A percentile compares a stretch with the other conserved stretches of the same genome.
Conservation (phyloP, 1,284 basidiomycete species). For the Vanrija humicola region DNA sequence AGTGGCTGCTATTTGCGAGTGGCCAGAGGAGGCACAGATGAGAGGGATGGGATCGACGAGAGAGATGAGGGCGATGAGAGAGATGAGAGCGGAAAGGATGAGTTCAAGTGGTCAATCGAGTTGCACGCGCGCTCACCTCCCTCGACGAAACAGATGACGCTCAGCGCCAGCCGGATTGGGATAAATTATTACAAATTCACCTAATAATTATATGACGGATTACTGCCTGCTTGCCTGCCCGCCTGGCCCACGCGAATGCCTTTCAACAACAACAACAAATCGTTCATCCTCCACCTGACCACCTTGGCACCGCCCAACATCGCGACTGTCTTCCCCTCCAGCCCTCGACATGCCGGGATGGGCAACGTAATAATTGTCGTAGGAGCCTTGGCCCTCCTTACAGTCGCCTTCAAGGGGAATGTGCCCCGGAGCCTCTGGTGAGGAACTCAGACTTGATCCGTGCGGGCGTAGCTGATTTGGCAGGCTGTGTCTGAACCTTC, state of each 20-base stretch:
- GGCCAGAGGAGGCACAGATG: background rate
- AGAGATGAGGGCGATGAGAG: background rate
- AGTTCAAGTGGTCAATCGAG: background rate
- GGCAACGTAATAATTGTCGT: background rate
- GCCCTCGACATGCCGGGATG: constrained; percentile 1
- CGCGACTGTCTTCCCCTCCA: background rate
- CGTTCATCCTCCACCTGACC: background rate
- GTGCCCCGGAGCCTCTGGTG: constrained; percentile 6
- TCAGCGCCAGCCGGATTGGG: background rate
- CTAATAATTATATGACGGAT: background rate
- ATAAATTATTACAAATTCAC: background rate
- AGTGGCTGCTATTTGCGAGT: background rate
- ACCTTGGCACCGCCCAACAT: background rate
- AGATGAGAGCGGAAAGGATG: background rate
- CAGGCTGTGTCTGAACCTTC: constrained; percentile 27
- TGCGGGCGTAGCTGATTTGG: constrained; percentile 3
- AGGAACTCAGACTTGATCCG: background rate
- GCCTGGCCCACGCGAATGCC: constrained; percentile 7
- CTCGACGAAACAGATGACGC: background rate
- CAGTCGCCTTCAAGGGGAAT: background rate
- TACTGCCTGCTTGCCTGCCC: too few relatives aligned
- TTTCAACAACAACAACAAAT: background rate
- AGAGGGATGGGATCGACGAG: background rate
- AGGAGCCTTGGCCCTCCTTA: background rate
- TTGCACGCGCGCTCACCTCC: background rate